A percentile compares a stretch with the other conserved stretches of the same genome.
phyloP scores from a whole-genome alignment of 108 stramenopile species.

The Bacterosira constricta region DNA sequence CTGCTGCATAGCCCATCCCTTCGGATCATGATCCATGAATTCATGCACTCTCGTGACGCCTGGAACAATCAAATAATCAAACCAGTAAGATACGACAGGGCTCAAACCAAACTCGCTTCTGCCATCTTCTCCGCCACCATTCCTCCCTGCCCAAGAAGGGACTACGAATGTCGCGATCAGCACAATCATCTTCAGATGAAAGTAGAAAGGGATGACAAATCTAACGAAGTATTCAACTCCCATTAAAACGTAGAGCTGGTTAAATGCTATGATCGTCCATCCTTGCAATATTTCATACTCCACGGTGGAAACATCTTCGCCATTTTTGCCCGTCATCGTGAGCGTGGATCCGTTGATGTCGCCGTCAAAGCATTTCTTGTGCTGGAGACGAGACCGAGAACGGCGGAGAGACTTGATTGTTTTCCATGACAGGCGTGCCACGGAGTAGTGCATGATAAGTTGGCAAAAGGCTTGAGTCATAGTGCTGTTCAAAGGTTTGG shows the following conservation, averaged over 20 bases:
- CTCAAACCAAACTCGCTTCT: slow-evolving; percentile 14
- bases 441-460: slow-evolving; percentile 48
- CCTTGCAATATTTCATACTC: slow-evolving; percentile 55
- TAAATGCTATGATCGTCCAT: slow-evolving; percentile 54
- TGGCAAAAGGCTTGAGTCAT: slow-evolving; percentile 51
- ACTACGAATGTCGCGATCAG: slow-evolving; percentile 48
- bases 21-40: slow-evolving; percentile 48
- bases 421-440: slow-evolving; percentile 47
- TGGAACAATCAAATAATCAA: slow-evolving; percentile 48
- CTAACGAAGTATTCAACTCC: slow-evolving; percentile 37
- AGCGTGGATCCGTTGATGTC: too few species aligned
- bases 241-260: slow-evolving; percentile 29
- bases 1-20: slow-evolving; percentile 11
- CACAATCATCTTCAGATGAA: slow-evolving; percentile 46
- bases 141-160: slow-evolving; percentile 10
- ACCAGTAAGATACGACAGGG: slow-evolving; percentile 37
- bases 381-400: slow-evolving; percentile 1
- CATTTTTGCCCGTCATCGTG: background rate
- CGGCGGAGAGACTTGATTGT: slow-evolving; percentile 52
- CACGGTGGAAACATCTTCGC: slow-evolving; percentile 10
- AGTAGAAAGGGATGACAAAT: slow-evolving; percentile 55
- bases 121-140: background rate
- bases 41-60: slow-evolving; percentile 41
- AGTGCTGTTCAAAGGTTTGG: too few species aligned
- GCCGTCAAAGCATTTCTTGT: too few species aligned